Conservation (phyloP, 1,284 basidiomycete species). For the Cryptococcus sp. region DNA sequence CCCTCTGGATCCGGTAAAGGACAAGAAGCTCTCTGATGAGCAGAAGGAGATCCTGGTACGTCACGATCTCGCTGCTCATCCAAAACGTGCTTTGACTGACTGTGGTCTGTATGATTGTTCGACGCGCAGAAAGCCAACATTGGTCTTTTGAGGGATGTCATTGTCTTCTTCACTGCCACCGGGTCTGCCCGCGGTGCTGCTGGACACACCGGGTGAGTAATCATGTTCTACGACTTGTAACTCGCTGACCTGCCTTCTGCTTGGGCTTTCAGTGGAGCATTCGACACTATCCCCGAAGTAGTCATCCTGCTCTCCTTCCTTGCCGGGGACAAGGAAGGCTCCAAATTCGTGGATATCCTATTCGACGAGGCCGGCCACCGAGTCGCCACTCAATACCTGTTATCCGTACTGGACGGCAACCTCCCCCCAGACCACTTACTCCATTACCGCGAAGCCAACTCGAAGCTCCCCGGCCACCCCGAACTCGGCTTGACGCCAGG, state of each 20-base stretch:
- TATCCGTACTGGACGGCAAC: constrained; percentile 71
- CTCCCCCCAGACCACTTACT: constrained; percentile 72
- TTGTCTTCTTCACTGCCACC: constrained; percentile 77
- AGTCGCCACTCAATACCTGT: constrained; percentile 81
- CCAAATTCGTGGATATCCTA: constrained; percentile 43
- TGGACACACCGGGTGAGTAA: constrained; percentile 63
- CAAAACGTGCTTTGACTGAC: too few relatives aligned
- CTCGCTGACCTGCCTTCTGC: not conserved
- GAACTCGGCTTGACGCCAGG: constrained; percentile 79
- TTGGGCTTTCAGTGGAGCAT: constrained; percentile 65
- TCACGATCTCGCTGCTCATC: not conserved
- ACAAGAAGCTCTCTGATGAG: constrained; percentile 61
- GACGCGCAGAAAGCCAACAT: constrained; percentile 61
- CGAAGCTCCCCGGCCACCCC: constrained; percentile 80
- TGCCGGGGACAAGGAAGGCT: constrained; percentile 21
- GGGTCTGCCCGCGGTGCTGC: constrained; percentile 76
- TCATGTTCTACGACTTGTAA: not conserved
- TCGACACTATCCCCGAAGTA: constrained; percentile 65
- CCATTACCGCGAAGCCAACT: constrained; percentile 70
- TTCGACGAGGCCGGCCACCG: constrained; percentile 67
- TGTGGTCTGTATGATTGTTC: not conserved
- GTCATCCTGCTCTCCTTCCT: constrained; percentile 32
- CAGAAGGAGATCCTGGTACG: constrained; percentile 61
- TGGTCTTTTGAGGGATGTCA: constrained; percentile 74
- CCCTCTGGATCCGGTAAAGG: constrained; percentile 67